Conservation (phyloP, 78 protist species). For the Dictyostelium discoideum region DNA sequence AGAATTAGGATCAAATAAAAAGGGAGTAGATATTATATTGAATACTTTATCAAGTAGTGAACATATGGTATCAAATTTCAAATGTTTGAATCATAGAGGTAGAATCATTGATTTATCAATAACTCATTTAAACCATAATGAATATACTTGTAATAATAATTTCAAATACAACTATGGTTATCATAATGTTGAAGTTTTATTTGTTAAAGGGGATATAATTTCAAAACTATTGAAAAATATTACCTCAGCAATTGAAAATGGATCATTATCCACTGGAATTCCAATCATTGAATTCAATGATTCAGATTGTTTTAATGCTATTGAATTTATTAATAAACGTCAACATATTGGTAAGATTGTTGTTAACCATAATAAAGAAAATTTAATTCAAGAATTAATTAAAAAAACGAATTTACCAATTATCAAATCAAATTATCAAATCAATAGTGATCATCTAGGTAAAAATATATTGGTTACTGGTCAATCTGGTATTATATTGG, state of each 20-base stretch:
- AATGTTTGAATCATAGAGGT: constrained; percentile 31
- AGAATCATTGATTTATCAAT: constrained; percentile 67
- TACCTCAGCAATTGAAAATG: background rate
- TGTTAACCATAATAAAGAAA: constrained; percentile 13
- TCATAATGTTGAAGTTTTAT: constrained; percentile 1
- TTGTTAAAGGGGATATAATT: background rate
- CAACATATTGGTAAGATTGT: constrained; percentile 58
- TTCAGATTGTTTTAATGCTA: constrained; percentile 8
- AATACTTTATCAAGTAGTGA: constrained; percentile 68
- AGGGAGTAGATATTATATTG: constrained; percentile 82
- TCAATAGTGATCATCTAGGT: background rate
- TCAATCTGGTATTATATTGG: constrained; percentile 28
- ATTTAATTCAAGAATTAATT: background rate
- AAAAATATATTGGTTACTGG: constrained; percentile 36
- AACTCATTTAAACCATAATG: constrained; percentile 39
- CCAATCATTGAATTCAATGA: constrained; percentile 33
- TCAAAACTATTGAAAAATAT: background rate
- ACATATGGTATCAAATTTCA: constrained; percentile 34
- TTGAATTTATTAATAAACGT: constrained; percentile 33
- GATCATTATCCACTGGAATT: background rate
- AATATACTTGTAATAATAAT: constrained; percentile 4
- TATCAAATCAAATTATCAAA: background rate
- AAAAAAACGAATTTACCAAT: background rate
- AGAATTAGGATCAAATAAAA: background rate
- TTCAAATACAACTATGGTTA: constrained; percentile 10